Conservation (phyloP, 306 rosid genomes). For the Dryas alaskensis region DNA sequence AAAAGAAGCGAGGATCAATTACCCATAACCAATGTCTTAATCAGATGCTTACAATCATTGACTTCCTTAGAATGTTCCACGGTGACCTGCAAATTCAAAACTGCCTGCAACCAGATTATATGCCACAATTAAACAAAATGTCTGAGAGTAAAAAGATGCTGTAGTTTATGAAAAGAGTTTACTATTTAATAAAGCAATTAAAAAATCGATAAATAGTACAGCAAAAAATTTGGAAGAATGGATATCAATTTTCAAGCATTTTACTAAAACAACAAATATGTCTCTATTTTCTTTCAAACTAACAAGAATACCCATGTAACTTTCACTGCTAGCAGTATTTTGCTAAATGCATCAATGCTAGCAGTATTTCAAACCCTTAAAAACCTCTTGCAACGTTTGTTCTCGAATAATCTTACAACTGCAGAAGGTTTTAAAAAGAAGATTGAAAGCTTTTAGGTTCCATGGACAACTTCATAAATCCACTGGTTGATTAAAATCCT, state of each 20-base stretch:
- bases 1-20: conserved; percentile 33
- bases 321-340: not conserved
- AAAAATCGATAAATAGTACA: not conserved
- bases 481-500: not conserved
- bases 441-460: not conserved
- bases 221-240: not conserved
- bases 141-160: not conserved
- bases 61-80: conserved; percentile 94
- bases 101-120: conserved; percentile 75
- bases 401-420: not conserved
- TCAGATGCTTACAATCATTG: conserved; percentile 89
- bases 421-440: not conserved
- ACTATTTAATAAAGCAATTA: not conserved
- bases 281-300: not conserved
- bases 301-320: not conserved
- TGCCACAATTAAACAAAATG: conserved; percentile 11
- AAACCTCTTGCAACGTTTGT: not conserved
- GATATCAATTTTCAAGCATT: not conserved
- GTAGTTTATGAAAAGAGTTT: not conserved
- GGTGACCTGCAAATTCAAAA: conserved; percentile 84
- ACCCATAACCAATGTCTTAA: conserved; percentile 98
- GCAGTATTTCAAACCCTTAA: conserved; percentile 1
- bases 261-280: not conserved
- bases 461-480: not conserved
- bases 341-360: not conserved